These are phyloP conservation scores for Tubosaeta sp. DNA, from an alignment of 768 basidiomycete genomes.

Conservation along the genomic window DNA sequence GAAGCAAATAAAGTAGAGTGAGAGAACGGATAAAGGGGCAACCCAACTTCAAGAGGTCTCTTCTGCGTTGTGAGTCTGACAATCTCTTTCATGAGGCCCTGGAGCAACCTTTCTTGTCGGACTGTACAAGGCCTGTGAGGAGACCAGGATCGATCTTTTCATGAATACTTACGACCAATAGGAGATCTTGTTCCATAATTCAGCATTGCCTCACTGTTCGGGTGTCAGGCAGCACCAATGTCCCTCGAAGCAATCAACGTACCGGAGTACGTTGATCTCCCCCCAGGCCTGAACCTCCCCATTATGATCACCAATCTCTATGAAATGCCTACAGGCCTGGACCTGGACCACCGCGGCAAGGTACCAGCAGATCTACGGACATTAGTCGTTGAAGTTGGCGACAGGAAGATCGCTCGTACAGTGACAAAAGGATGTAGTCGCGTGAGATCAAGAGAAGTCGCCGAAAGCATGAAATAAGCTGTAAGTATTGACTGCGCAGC, in stretches of 20 bases:
- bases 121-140: conserved; percentile 38
- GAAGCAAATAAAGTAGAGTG: conserved; percentile 58
- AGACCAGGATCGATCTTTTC: not conserved
- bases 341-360: conserved; percentile 84
- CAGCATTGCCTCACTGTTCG: conserved; percentile 72
- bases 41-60: conserved; percentile 72
- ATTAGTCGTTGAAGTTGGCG: conserved; percentile 11
- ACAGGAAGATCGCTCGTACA: conserved; percentile 40
- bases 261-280: conserved; percentile 83
- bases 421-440: conserved; percentile 79
- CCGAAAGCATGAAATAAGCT: conserved; percentile 74
- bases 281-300: conserved; percentile 81
- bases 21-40: conserved; percentile 82
- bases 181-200: conserved; percentile 76
- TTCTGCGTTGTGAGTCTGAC: conserved; percentile 78
- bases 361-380: conserved; percentile 79
- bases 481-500: conserved; percentile 71
- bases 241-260: conserved; percentile 13
- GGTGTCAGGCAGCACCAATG: conserved; percentile 5
- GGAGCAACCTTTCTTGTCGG: conserved; percentile 78
- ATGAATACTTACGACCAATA: conserved; percentile 63
- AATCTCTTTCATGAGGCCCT: conserved; percentile 82
- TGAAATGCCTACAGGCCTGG: conserved; percentile 81
- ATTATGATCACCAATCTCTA: conserved; percentile 71
- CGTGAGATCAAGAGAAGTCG: conserved; percentile 77